Base-by-base conservation (phyloP, 345 rosid genomes). In the Durio zibethinus region DNA sequence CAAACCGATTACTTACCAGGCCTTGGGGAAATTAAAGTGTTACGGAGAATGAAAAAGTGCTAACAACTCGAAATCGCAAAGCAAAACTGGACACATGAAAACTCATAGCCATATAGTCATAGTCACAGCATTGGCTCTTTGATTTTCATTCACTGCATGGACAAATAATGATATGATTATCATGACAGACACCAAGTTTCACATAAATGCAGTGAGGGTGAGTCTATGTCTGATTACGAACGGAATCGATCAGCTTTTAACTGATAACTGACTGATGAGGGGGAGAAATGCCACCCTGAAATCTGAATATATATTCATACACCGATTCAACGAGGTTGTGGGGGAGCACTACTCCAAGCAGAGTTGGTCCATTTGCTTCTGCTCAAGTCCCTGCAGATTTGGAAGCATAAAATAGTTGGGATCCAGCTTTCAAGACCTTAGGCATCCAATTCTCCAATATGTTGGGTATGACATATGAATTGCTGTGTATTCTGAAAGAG, bases 381-480 rank as follows among this genome's bases (percentile, higher is more conserved):
- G 18, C 18, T 25, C 29, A 59, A 59, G 18, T 27, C 11, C 33
- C 63, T 59, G 35, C 35, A 59, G 15, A 25, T 53, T 53, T 53
- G 10, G 10, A 4, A n/a, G 25, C 25, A 53, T 20, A 52, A 1
- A 52, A 18, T 21, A 23, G 31, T 25, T 59, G 63, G 64, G 36
- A 27, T 60, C 65, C 36, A 60, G 65, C 65, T 60, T 60, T 60
- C 65, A 57, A 57, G 60, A 2, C 33, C 62, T 10, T 57, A 60
- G 64, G 64, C 64, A 60, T 60, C 38, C 35, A 60, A 60, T 60
- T 29, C 65, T 60, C 36, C 36, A 60, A 60, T 60, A 29, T 59
- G 64, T 59, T 1, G 33, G 63, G 63, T 10, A 57, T 59, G 64
- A 5, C 65, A 29, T 27, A 27, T 12, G 33, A 60, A 60, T 29